These are phyloP conservation scores for Kluyveromyces sp. DNA, from an alignment of 1,139 yeast species.

Conservation along the genomic window DNA sequence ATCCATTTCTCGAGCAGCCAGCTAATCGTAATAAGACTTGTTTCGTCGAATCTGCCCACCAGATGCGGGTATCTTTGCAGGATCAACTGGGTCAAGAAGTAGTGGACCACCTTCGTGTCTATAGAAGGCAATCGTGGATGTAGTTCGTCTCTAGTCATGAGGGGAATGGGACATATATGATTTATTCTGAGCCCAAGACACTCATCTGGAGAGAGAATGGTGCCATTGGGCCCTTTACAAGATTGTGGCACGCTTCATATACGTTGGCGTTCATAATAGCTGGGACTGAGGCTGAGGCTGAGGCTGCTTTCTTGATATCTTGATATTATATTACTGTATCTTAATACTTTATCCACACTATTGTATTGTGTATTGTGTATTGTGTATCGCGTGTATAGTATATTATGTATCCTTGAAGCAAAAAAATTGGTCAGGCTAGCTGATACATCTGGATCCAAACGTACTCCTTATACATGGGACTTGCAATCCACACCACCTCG, in stretches of 20 bases:
- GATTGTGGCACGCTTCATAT: conserved; percentile 27
- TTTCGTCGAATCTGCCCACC: conserved; percentile 25
- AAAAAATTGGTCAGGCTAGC: not conserved
- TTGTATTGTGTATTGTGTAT: too few relatives aligned
- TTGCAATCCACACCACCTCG: conserved; percentile 39
- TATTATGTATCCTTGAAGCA: not conserved
- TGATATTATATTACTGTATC: too few relatives aligned
- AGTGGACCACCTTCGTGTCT: conserved; percentile 27
- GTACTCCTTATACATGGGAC: conserved; percentile 6
- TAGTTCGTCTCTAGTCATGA: conserved; percentile 25
- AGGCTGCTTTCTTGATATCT: too few relatives aligned
- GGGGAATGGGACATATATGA: conserved; percentile 26
- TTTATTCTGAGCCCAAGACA: conserved; percentile 22
- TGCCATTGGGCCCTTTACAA: conserved; percentile 20
- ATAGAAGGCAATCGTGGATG: conserved; percentile 23
- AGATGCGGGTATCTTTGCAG: conserved; percentile 26
- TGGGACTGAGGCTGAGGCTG: not conserved
- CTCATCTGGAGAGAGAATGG: conserved; percentile 26
- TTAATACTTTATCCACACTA: too few relatives aligned
- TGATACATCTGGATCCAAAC: not conserved
- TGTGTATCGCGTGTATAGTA: too few relatives aligned
- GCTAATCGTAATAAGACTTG: conserved; percentile 26
- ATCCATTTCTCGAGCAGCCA: conserved; percentile 28
- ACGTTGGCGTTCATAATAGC: conserved; percentile 21
- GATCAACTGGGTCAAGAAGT: conserved; percentile 26